Conservation (phyloP, 164 flowering plant species). For the Nymphaea thermarum region DNA sequence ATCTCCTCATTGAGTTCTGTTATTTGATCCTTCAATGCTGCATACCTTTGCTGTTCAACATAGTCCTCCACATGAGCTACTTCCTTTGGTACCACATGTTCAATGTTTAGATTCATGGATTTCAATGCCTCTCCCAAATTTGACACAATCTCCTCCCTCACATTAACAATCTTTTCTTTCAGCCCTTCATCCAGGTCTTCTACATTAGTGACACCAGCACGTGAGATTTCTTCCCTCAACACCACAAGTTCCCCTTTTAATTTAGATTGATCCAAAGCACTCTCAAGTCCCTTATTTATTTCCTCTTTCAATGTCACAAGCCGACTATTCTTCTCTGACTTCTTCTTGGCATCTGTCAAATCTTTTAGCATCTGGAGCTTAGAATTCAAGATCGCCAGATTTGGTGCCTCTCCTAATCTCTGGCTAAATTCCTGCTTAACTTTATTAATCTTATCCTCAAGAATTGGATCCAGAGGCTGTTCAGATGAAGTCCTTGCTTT, state of each 20-base stretch:
- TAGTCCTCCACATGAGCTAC: neutral
- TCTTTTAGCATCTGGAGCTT: slow-evolving; percentile 14
- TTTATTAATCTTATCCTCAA: slow-evolving; percentile 20
- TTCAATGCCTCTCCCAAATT: slow-evolving; percentile 12
- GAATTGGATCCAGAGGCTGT: slow-evolving; percentile 9
- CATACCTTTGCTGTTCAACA: neutral
- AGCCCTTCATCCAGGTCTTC: slow-evolving; percentile 21
- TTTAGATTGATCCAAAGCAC: slow-evolving; percentile 6
- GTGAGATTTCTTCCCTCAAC: slow-evolving; percentile 13
- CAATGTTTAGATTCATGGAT: slow-evolving; percentile 38
- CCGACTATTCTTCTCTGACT: slow-evolving; percentile 14
- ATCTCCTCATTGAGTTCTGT: slow-evolving; percentile 20
- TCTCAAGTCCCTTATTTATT: slow-evolving; percentile 17
- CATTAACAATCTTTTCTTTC: slow-evolving; percentile 18
- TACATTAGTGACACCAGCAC: slow-evolving; percentile 16
- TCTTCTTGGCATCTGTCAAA: slow-evolving; percentile 14
- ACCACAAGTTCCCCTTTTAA: slow-evolving; percentile 16
- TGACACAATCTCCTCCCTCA: slow-evolving; percentile 17
- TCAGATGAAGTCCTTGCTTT: slow-evolving; percentile 8
- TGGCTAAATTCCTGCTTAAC: slow-evolving; percentile 18
- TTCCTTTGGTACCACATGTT: slow-evolving; percentile 15
- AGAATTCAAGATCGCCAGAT: slow-evolving; percentile 2
- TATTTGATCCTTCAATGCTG: neutral
- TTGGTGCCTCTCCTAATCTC: slow-evolving; percentile 1
- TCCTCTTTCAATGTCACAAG: slow-evolving; percentile 16